A percentile compares a stretch with the other conserved stretches of the same genome.
phyloP scores from a whole-genome alignment of 2,329 filamentous ascomycete species.

The Niveomyces coronatus region DNA sequence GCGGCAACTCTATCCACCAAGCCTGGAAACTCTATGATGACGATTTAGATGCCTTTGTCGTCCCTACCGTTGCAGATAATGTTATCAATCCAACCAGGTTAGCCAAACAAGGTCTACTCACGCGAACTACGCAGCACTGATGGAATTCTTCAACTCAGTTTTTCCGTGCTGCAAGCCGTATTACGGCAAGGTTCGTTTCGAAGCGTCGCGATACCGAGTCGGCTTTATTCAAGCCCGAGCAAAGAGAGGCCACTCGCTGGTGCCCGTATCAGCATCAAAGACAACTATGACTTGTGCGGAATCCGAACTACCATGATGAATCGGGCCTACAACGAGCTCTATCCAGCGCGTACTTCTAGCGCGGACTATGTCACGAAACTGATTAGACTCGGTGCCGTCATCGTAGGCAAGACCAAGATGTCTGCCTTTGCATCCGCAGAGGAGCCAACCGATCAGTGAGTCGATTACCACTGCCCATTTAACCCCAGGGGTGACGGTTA shows the following conservation, averaged over 20 bases:
- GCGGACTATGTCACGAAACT: conserved; percentile 42
- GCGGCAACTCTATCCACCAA: conserved; percentile 10
- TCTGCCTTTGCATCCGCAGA: conserved; percentile 30
- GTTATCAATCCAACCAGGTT: conserved; percentile 4
- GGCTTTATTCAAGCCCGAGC: conserved; percentile 35
- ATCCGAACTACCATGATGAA: conserved; percentile 42
- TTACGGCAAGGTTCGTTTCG: conserved; percentile 3
- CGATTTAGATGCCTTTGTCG: conserved; percentile 7
- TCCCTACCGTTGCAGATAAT: conserved; percentile 5
- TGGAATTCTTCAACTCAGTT: background rate
- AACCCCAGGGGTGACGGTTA: conserved; percentile 22
- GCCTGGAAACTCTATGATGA: conserved; percentile 12
- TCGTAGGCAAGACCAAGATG: conserved; percentile 35
- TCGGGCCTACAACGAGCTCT: conserved; percentile 42
- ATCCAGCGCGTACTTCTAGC: conserved; percentile 34
- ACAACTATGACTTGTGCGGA: conserved; percentile 44
- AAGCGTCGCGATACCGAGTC: conserved; percentile 33
- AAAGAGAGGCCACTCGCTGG: conserved; percentile 36
- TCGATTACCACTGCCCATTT: conserved; percentile 19
- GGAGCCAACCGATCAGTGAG: conserved; percentile 34
- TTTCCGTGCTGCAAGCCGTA: conserved; percentile 3
- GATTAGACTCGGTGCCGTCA: conserved; percentile 43
- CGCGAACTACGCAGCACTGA: background rate
- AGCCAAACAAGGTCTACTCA: conserved; percentile 1
- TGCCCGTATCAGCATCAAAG: conserved; percentile 43